These are phyloP conservation scores for Boeremia exigua DNA, from an alignment of 2,329 filamentous ascomycete species.

Conservation along the genomic window DNA sequence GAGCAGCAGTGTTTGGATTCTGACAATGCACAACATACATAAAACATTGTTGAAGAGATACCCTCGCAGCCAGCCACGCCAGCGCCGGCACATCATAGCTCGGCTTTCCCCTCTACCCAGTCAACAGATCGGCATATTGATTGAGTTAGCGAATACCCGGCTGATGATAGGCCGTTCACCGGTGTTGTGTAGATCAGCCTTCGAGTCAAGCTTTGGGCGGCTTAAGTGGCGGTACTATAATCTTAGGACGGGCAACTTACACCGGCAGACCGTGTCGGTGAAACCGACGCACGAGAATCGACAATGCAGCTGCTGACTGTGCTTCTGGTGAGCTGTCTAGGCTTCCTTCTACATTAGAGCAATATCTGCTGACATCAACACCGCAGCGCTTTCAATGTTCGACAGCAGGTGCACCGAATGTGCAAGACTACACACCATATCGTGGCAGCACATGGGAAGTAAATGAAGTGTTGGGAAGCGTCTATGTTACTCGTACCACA, in stretches of 20 bases:
- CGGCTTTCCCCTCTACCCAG: conserved; percentile 4
- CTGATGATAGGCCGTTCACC: conserved; percentile 1
- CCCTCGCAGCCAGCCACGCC: neutral
- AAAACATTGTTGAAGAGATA: neutral
- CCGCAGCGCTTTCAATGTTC: neutral
- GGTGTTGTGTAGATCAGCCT: neutral
- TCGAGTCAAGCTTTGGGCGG: conserved; percentile 2
- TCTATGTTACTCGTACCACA: too few species aligned
- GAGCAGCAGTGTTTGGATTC: neutral
- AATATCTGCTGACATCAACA: neutral
- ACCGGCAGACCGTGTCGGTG: neutral
- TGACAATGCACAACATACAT: neutral
- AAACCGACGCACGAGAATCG: neutral
- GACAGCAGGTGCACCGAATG: neutral
- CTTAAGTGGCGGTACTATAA: neutral
- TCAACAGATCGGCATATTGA: neutral
- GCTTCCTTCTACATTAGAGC: neutral
- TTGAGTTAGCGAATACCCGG: neutral
- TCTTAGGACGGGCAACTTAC: neutral
- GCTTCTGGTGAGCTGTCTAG: neutral
- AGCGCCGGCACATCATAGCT: neutral
- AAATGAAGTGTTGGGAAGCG: neutral
- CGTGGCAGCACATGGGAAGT: neutral
- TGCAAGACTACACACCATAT: neutral
- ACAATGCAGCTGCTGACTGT: too few species aligned